Percentiles rank a stretch among this genome's conserved stretches.
These are phyloP conservation scores for Fusarium abutilonis DNA, from an alignment of 2,329 filamentous ascomycete species.

Conservation along the genomic window DNA sequence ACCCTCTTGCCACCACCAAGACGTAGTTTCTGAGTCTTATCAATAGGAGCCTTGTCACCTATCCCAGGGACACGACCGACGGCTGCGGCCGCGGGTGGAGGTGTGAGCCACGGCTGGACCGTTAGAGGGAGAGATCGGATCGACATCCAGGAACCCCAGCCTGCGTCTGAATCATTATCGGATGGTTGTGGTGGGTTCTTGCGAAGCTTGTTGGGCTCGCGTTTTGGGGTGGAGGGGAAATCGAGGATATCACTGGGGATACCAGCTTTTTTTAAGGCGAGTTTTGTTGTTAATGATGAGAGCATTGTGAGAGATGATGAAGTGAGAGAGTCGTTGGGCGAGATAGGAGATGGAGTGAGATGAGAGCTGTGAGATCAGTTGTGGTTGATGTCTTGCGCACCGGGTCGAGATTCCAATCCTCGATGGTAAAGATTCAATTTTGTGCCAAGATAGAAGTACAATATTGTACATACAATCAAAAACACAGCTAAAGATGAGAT, in stretches of 20 bases:
- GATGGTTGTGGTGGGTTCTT: conserved; percentile 47
- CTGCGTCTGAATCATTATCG: conserved; percentile 43
- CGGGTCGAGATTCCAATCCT: background rate
- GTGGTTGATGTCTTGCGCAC: background rate
- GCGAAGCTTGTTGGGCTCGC: conserved; percentile 48
- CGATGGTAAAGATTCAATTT: background rate
- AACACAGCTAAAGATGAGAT: background rate
- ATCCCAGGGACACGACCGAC: conserved; percentile 57
- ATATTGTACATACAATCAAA: background rate
- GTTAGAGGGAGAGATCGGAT: conserved; percentile 61
- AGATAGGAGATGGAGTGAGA: background rate
- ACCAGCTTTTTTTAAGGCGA: conserved; percentile 67
- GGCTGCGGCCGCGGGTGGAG: conserved; percentile 60
- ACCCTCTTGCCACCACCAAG: conserved; percentile 57
- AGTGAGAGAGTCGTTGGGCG: conserved; percentile 27
- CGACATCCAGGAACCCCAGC: conserved; percentile 61
- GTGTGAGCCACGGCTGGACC: conserved; percentile 64
- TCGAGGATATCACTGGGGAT: conserved; percentile 62
- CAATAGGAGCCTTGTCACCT: conserved; percentile 60
- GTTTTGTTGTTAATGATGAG: conserved; percentile 64
- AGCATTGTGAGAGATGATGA: conserved; percentile 55
- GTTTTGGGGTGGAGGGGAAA: conserved; percentile 41
- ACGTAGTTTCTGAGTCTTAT: conserved; percentile 56
- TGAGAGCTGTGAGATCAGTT: background rate
- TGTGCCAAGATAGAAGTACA: too few relatives aligned